Conservation (phyloP, 2,329 filamentous ascomycete genomes). For the Acrodontium crateriforme region DNA sequence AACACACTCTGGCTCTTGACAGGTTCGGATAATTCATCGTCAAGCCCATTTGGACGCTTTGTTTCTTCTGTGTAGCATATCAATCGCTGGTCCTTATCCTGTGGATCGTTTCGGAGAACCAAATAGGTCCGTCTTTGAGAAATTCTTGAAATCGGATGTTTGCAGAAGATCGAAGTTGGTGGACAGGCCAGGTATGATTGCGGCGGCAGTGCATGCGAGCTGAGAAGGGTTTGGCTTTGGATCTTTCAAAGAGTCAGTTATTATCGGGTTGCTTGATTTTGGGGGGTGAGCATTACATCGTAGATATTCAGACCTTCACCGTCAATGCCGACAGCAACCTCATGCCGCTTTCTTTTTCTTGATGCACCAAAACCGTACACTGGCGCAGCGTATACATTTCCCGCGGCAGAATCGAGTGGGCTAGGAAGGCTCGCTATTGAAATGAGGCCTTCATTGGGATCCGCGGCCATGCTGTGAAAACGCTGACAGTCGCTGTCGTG, state of each 20-base stretch:
- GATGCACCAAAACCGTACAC: conserved; percentile 41
- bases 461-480: too few relatives aligned
- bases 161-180: conserved; percentile 45
- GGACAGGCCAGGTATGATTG: conserved; percentile 43
- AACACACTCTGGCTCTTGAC: conserved; percentile 18
- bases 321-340: conserved; percentile 45
- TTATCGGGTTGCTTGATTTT: background rate
- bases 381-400: conserved; percentile 27
- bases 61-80: conserved; percentile 41
- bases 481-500: too few relatives aligned
- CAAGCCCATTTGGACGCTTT: conserved; percentile 4
- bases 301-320: conserved; percentile 50
- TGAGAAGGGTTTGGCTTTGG: conserved; percentile 45
- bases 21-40: conserved; percentile 17
- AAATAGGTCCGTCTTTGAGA: conserved; percentile 44
- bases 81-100: conserved; percentile 35
- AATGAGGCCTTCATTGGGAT: too few relatives aligned
- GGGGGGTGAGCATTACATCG: conserved; percentile 32
- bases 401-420: conserved; percentile 27
- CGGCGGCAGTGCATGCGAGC: conserved; percentile 48
- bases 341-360: conserved; percentile 48
- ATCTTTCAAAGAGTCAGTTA: conserved; percentile 28
- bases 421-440: too few relatives aligned
- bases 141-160: conserved; percentile 27
- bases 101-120: conserved; percentile 32